A percentile compares a stretch with the other conserved stretches of the same genome.
These are phyloP conservation scores for Begonia loranthoides DNA, from an alignment of 306 rosid genomes.

Conservation along the genomic window DNA sequence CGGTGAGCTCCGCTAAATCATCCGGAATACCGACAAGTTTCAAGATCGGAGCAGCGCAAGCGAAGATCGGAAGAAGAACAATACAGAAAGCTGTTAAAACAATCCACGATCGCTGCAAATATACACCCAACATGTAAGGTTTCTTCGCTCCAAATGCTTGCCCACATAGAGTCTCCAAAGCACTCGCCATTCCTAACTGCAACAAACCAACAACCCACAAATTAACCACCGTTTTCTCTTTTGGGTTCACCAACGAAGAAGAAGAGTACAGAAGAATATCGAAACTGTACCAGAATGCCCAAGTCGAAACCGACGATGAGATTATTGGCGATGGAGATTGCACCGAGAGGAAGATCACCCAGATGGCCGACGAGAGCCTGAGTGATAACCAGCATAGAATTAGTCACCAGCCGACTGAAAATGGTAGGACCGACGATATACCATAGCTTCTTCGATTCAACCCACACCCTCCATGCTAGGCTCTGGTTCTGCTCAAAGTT, in stretches of 20 bases:
- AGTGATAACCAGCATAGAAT: slow-evolving; percentile 49
- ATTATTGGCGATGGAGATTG: slow-evolving; percentile 42
- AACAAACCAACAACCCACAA: background rate
- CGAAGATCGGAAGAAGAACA: slow-evolving; percentile 38
- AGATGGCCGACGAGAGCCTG: slow-evolving; percentile 74
- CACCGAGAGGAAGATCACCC: slow-evolving; percentile 61
- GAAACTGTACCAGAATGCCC: slow-evolving; percentile 44
- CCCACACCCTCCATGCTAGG: slow-evolving; percentile 20
- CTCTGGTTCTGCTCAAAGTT: background rate
- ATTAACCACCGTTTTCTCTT: too few species aligned
- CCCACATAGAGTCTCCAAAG: slow-evolving; percentile 70
- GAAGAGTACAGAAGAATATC: background rate
- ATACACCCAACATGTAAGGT: slow-evolving; percentile 61
- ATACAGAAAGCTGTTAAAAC: slow-evolving; percentile 42
- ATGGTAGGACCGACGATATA: slow-evolving; percentile 66
- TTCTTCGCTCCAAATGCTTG: slow-evolving; percentile 83
- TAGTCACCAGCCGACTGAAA: slow-evolving; percentile 39
- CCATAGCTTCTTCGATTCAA: slow-evolving; percentile 67
- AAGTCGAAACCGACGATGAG: slow-evolving; percentile 56
- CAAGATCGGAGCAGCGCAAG: slow-evolving; percentile 40
- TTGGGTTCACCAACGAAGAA: too few species aligned
- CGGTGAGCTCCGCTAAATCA: slow-evolving; percentile 42
- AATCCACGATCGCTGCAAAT: slow-evolving; percentile 86
- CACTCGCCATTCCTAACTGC: slow-evolving; percentile 85
- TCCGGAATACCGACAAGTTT: slow-evolving; percentile 49